A percentile compares a stretch with the other conserved stretches of the same genome.
These are phyloP conservation scores for Coccomyxa sp. DNA, from an alignment of 139 green algal genomes.

Conservation along the genomic window DNA sequence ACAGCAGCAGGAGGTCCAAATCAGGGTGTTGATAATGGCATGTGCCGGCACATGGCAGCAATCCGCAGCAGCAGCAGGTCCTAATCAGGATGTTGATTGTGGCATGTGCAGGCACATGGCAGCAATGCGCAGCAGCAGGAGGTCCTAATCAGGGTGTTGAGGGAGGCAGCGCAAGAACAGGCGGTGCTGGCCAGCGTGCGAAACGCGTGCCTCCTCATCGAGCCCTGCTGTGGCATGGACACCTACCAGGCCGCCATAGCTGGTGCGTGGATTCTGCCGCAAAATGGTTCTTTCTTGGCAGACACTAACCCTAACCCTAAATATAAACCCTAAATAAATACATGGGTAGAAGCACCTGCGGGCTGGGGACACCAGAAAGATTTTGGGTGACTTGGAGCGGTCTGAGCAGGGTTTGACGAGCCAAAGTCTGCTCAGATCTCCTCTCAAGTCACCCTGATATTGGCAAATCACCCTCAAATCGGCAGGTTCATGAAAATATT, in stretches of 20 bases:
- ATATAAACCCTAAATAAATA: background rate
- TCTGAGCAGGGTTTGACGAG: no score
- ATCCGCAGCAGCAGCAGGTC: background rate
- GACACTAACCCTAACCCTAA: background rate
- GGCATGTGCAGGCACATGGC: background rate
- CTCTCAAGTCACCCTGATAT: no score
- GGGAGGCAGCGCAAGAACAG: background rate
- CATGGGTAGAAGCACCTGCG: no score
- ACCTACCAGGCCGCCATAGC: background rate
- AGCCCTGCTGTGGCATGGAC: background rate
- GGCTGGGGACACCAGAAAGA: no score
- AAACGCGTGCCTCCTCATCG: background rate
- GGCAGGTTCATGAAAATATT: no score
- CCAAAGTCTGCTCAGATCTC: no score
- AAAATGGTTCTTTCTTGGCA: no score
- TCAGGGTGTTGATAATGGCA: background rate
- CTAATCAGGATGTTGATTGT: background rate
- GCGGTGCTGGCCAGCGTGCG: background rate
- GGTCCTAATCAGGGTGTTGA: background rate
- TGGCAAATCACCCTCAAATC: no score
- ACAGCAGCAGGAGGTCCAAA: background rate
- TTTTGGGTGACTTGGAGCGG: no score
- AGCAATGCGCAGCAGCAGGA: background rate
- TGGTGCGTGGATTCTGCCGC: background rate
- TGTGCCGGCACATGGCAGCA: background rate